Base-by-base conservation (phyloP, 1,139 yeast genomes). In the Nadsonia starkeyi-henricii region DNA sequence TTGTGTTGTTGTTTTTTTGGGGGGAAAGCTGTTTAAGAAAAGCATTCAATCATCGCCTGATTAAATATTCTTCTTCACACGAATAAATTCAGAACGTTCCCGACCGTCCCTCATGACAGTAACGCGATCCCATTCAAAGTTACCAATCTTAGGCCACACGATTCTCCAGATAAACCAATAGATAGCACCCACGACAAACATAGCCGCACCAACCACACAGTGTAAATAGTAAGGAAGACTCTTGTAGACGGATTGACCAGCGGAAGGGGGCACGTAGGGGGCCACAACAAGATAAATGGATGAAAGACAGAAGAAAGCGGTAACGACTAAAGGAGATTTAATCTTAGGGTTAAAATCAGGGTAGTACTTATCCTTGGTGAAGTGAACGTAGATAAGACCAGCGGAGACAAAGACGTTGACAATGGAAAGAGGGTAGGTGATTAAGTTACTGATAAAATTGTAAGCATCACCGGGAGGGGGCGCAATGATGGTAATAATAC, bases 391-490 rank as follows among this genome's bases (percentile, higher is more conserved):
- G 55, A 80, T 63, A 54, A 84, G 69, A 43, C 85, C 94, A 48
- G 77, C 73, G n/a, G 89, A 84, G 42, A 84, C 85, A 53, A 76
- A 73, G 60, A 80, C 72, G 62, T 84, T 84, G 58, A 85, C 75
- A 53, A 83, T 72, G 45, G 82, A 79, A 62, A 83, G 72, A 19
- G 91, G 89, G 58, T 82, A 83, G 1, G 89, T 81, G 59, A 82
- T 85, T 57, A 83, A 67, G 54, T 85, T 79, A 56, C 83, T 70
- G 57, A 85, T 77, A 58, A 83, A 82, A 58, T 80, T 79, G 67
- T 83, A 85, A 37, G 88, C 81, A 58, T 83, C 91, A 20, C 88
- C 89, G 28, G 80, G 77, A 9, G 91, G 89, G 30, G 85, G 80
- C 2, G 79, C 75, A 1, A 78, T 57, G 51, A 83, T 69, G n/a